These are phyloP conservation scores for Fusarium newnesense DNA, from an alignment of 2,329 filamentous ascomycete species.

Conservation along the genomic window DNA sequence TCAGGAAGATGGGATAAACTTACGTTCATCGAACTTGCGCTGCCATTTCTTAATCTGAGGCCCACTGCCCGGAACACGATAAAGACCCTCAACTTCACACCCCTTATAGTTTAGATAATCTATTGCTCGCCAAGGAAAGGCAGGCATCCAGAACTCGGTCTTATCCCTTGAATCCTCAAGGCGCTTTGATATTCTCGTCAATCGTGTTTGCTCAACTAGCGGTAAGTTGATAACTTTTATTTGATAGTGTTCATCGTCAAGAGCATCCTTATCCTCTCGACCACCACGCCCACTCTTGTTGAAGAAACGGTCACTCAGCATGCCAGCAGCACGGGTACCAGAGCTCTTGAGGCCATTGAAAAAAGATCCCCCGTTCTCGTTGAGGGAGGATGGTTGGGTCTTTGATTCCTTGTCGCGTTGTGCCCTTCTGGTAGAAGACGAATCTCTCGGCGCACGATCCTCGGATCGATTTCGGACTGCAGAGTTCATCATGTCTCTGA, in stretches of 20 bases:
- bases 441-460: slow-evolving; percentile 68
- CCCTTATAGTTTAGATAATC: slow-evolving; percentile 97
- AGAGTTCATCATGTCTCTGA: slow-evolving; percentile 74
- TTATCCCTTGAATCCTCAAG: slow-evolving; percentile 91
- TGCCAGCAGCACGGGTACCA: slow-evolving; percentile 66
- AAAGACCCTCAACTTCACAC: slow-evolving; percentile 92
- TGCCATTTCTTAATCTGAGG: slow-evolving; percentile 95
- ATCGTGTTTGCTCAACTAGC: slow-evolving; percentile 87
- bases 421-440: slow-evolving; percentile 53
- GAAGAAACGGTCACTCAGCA: slow-evolving; percentile 84
- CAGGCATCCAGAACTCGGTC: slow-evolving; percentile 99
- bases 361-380: slow-evolving; percentile 63
- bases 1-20: slow-evolving; percentile 33
- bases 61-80: slow-evolving; percentile 90
- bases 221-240: slow-evolving; percentile 87
- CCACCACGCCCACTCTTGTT: slow-evolving; percentile 80
- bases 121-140: slow-evolving; percentile 93
- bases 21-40: slow-evolving; percentile 86
- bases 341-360: slow-evolving; percentile 43
- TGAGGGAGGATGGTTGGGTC: slow-evolving; percentile 64
- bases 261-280: slow-evolving; percentile 71
- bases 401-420: slow-evolving; percentile 61
- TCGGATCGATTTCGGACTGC: slow-evolving; percentile 76
- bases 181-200: slow-evolving; percentile 89
- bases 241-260: slow-evolving; percentile 86